phyloP scores from a whole-genome alignment of 768 basidiomycete species.

The Amylocystis lapponica region DNA sequence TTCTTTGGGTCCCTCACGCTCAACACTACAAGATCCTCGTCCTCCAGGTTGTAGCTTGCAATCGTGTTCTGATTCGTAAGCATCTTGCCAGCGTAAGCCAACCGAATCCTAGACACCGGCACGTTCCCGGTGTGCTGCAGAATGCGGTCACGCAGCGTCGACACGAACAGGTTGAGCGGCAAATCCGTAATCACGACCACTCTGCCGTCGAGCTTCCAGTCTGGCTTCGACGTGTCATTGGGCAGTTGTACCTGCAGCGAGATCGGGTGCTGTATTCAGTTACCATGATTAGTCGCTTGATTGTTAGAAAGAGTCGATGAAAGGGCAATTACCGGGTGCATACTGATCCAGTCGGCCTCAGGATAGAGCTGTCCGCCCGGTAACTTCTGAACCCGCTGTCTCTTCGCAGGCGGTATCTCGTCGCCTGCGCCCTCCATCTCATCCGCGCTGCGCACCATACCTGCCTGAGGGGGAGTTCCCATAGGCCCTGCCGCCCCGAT shows the following conservation, averaged over 20 bases:
- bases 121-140: constrained; percentile 73
- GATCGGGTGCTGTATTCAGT: constrained; percentile 63
- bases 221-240: constrained; percentile 73
- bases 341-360: constrained; percentile 83
- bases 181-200: constrained; percentile 75
- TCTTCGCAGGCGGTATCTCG: constrained; percentile 77
- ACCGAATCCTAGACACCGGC: constrained; percentile 71
- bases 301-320: neutral
- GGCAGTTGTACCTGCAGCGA: constrained; percentile 83
- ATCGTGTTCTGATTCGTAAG: constrained; percentile 83
- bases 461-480: constrained; percentile 44
- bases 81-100: constrained; percentile 80
- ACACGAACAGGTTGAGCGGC: constrained; percentile 78
- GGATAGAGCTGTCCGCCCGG: constrained; percentile 81
- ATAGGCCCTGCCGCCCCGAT: constrained; percentile 49
- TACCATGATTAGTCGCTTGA: neutral
- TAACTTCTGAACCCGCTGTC: constrained; percentile 80
- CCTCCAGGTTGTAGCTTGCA: constrained; percentile 85
- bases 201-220: constrained; percentile 88
- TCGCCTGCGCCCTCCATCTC: constrained; percentile 67
- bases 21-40: constrained; percentile 79
- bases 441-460: constrained; percentile 74
- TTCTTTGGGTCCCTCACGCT: constrained; percentile 74
- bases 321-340: constrained; percentile 65
- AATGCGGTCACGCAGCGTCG: constrained; percentile 87